Base-by-base conservation (phyloP, 805 yeast species). In the Cyberlindnera petersonii region DNA sequence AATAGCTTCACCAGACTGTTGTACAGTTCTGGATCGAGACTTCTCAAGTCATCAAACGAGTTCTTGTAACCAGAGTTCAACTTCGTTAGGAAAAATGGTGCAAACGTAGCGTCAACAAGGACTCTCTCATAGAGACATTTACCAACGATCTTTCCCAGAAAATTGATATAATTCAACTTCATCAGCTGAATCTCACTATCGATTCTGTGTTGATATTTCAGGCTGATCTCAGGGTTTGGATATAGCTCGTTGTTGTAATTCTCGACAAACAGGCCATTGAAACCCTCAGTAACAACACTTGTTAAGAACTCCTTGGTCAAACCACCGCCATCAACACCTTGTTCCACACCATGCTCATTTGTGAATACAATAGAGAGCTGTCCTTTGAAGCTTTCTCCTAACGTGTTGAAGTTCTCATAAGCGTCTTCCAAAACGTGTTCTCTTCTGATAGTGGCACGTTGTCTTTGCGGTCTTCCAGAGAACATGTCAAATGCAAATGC, bases 271-370 rank as follows among this genome's bases (percentile, higher is more conserved):
- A 74, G 52, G 7, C 46, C 54, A 1, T 47, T 63, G 51, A 91
- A 86, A 0, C 85, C 89, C 46, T 83, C 86, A 4, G 64, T 66
- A 3, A 82, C 75, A 1, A 87, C 79, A 35, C 82, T 68, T 3
- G 91, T 87, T 39, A 91, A 63, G 46, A 93, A 79, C 53, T 91
- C 98, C 58, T 91, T 89, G 0, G 97, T 89, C 18, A 91, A 67
- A 1, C 98, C 98, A 10, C 98, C 98, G 7, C 98, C 98, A 59
- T 91, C 98, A 30, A 91, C 82, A 1, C 98, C 98, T 0, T 81
- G 87, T 57, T 91, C 98, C 13, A 64, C 66, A 2, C 89, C 95
- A 61, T 79, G 76, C 40, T 82, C 74, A 52, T 86, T 84, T 26
- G 66, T 65, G 55, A 93, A 88, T 13, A 71, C 71, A 2, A 93